Conservation (phyloP, 1,284 basidiomycete species). For the Vanrija pseudolonga region DNA sequence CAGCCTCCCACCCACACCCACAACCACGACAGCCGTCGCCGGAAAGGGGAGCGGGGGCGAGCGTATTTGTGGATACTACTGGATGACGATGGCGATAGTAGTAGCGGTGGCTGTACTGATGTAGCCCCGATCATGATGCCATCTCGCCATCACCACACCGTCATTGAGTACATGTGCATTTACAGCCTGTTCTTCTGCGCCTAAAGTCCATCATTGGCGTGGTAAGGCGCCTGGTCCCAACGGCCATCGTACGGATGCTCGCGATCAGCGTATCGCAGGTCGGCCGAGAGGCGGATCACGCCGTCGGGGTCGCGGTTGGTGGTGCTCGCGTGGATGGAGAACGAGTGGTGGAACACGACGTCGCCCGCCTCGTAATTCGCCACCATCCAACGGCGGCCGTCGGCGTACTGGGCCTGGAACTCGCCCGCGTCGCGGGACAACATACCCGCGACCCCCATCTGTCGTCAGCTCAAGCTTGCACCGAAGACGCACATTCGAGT, state of each 20-base stretch:
- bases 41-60: too few relatives aligned
- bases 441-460: conserved; percentile 4
- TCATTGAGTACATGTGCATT: not conserved
- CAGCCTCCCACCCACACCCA: too few relatives aligned
- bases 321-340: conserved; percentile 7
- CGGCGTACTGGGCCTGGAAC: not conserved
- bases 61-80: too few relatives aligned
- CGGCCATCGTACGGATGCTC: conserved; percentile 2
- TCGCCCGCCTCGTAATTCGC: conserved; percentile 18
- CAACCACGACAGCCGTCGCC: too few relatives aligned
- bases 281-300: conserved; percentile 8
- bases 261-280: conserved; percentile 9
- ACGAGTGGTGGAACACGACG: conserved; percentile 19
- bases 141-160: too few relatives aligned
- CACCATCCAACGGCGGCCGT: conserved; percentile 12
- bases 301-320: conserved; percentile 6
- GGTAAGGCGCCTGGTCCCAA: not conserved
- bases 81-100: too few relatives aligned
- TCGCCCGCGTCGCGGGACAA: not conserved
- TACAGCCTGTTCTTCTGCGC: too few relatives aligned
- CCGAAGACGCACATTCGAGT: conserved; percentile 14
- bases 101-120: too few relatives aligned
- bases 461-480: not conserved
- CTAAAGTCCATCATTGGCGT: not conserved
- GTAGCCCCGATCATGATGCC: too few relatives aligned